A percentile compares a stretch with the other conserved stretches of the same genome.
Conservation (phyloP, 2,329 filamentous ascomycete species). For the Cladosporium austrohemisphaericum region DNA sequence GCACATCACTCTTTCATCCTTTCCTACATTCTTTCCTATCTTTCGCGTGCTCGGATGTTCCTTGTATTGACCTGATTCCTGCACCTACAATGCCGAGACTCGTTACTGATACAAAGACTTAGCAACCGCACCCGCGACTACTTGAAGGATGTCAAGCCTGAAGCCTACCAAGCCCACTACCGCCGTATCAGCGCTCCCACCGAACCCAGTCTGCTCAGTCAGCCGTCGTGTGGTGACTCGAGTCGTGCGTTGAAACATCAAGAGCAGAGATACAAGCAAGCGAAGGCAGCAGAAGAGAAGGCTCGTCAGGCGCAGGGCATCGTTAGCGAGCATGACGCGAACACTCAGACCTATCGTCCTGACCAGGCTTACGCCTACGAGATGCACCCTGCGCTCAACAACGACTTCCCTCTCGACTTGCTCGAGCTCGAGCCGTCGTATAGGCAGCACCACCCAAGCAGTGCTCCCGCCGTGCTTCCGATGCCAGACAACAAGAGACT, state of each 20-base stretch:
- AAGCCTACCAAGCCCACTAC: constrained; percentile 8
- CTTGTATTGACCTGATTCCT: too few relatives aligned
- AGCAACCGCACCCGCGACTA: constrained; percentile 12
- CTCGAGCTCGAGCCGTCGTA: background rate
- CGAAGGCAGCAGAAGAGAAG: too few relatives aligned
- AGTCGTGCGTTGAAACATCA: background rate
- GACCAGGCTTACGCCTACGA: too few relatives aligned
- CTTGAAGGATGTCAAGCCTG: background rate
- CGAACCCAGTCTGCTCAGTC: too few relatives aligned
- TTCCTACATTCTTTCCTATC: too few relatives aligned
- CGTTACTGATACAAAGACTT: constrained; percentile 19
- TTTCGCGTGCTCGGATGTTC: too few relatives aligned
- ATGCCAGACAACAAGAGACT: background rate
- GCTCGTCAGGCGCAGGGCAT: too few relatives aligned
- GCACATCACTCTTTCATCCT: background rate
- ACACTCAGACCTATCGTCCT: too few relatives aligned
- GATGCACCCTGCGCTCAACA: background rate
- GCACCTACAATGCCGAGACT: too few relatives aligned
- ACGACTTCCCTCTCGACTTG: background rate
- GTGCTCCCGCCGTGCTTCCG: constrained; percentile 1
- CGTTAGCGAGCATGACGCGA: too few relatives aligned
- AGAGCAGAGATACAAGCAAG: background rate
- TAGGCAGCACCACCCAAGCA: background rate
- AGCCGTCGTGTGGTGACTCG: too few relatives aligned
- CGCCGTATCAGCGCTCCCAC: constrained; percentile 4